These are phyloP conservation scores for Malassezia nana DNA, from an alignment of 1,284 basidiomycete species.

Conservation along the genomic window DNA sequence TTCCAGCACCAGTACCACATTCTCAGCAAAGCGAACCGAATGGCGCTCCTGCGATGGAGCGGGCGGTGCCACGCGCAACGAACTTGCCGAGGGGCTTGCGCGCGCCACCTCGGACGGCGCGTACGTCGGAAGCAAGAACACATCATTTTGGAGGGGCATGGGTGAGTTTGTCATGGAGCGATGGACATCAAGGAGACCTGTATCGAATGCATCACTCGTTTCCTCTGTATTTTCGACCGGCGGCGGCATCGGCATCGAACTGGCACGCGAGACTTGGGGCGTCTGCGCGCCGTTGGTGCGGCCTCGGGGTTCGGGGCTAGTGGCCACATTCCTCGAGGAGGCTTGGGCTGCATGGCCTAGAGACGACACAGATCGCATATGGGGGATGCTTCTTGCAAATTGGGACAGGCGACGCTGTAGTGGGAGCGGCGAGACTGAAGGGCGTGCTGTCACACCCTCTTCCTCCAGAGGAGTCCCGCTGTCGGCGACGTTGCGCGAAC, in stretches of 20 bases:
- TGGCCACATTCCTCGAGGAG: not conserved
- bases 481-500: not conserved
- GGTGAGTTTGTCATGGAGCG: not conserved
- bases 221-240: not conserved
- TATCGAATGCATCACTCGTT: not conserved
- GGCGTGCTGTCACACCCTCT: not conserved
- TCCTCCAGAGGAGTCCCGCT: not conserved
- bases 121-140: not conserved
- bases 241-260: not conserved
- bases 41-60: not conserved
- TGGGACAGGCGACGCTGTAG: not conserved
- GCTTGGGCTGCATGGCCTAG: not conserved
- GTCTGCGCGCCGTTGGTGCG: not conserved
- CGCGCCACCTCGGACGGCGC: not conserved
- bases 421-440: not conserved
- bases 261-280: not conserved
- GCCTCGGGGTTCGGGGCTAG: not conserved
- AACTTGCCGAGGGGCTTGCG: not conserved
- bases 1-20: constrained; percentile 19
- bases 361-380: not conserved
- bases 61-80: not conserved
- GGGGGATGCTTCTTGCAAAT: not conserved
- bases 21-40: not conserved
- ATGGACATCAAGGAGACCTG: not conserved
- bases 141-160: not conserved